Conservation (phyloP, 441 rosid genomes). For the Erodium trifolium region DNA sequence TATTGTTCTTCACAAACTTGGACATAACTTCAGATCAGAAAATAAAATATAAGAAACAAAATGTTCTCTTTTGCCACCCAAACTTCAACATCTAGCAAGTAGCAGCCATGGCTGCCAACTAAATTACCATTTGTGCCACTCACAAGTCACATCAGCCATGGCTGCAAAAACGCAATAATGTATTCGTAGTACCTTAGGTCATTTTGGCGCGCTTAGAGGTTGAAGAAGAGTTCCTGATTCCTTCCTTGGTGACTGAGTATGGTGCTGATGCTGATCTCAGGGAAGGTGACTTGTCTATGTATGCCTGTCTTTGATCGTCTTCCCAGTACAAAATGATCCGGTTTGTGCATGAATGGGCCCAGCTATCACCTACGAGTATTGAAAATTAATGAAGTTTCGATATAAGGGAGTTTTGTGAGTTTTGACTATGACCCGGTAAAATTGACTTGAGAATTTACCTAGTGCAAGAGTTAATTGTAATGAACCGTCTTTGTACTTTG, state of each 20-base stretch:
- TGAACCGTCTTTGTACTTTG: constrained; percentile 64
- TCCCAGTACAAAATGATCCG: constrained; percentile 81
- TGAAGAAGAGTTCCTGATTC: constrained; percentile 56
- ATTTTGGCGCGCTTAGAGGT: constrained; percentile 50
- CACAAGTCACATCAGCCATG: background rate
- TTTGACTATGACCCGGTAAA: background rate
- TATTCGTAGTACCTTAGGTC: constrained; percentile 30
- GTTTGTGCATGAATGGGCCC: constrained; percentile 92
- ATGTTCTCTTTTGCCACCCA: background rate
- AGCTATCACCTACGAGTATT: constrained; percentile 62
- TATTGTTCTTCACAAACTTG: background rate
- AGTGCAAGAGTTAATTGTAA: constrained; percentile 76
- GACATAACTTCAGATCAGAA: too few relatives aligned
- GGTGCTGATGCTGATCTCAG: constrained; percentile 75
- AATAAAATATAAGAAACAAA: background rate
- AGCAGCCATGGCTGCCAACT: background rate
- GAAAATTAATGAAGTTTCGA: background rate
- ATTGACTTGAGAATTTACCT: constrained; percentile 32
- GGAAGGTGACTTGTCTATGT: constrained; percentile 82
- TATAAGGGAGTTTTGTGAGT: too few relatives aligned
- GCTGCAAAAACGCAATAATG: background rate
- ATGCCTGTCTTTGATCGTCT: constrained; percentile 64
- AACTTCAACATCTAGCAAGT: background rate
- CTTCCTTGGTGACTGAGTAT: constrained; percentile 59
- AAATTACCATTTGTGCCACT: background rate